phyloP scores from a whole-genome alignment of 202 grass and related monocot genomes.

The Hordeum pubiflorum region DNA sequence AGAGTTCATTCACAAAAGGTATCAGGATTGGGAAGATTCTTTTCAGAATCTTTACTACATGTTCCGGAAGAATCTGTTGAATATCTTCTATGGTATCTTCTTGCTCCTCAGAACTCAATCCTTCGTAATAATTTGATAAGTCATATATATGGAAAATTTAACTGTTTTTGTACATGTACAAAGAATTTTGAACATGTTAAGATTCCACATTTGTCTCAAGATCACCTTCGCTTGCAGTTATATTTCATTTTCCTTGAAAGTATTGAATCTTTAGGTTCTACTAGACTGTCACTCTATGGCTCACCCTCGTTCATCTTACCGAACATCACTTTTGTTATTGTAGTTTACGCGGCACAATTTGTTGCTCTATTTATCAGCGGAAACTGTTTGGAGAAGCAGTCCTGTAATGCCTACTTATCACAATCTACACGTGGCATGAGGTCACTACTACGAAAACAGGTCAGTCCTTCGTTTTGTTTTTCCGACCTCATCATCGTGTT shows the following conservation, averaged over 20 bases:
- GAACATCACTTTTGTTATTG: not conserved
- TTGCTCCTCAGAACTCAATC: not conserved
- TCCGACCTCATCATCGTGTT: not conserved
- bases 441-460: constrained; percentile 73
- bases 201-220: not conserved
- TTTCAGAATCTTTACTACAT: constrained; percentile 84
- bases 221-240: not conserved
- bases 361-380: constrained; percentile 71
- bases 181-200: not conserved
- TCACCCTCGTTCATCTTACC: constrained; percentile 8
- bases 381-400: constrained; percentile 39
- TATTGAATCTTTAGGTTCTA: not conserved
- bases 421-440: constrained; percentile 77
- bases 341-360: constrained; percentile 88
- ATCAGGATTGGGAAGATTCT: constrained; percentile 82
- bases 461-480: constrained; percentile 20
- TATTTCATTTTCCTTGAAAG: not conserved
- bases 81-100: constrained; percentile 90
- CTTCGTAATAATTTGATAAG: not conserved
- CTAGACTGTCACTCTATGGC: not conserved
- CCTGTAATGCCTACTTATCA: constrained; percentile 79
- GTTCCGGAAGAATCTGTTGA: constrained; percentile 72
- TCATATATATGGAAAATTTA: not conserved
- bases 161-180: not conserved
- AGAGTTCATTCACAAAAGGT: constrained; percentile 62